Conservation (phyloP, 331 rosid species). For the Pyrus hybrid region DNA sequence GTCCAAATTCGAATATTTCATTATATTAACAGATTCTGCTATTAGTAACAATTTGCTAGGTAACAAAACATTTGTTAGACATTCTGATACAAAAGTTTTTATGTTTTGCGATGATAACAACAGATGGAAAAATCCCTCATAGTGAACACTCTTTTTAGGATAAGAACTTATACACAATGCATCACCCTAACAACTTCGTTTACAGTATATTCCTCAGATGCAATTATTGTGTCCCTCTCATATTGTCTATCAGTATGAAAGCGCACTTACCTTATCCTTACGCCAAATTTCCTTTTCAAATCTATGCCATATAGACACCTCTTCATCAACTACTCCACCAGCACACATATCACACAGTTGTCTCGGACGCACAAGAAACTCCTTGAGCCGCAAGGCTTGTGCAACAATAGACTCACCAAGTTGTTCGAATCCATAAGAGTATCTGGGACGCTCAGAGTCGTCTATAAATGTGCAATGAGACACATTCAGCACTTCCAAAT, state of each 20-base stretch:
- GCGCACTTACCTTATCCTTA: background rate
- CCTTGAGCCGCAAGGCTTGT: background rate
- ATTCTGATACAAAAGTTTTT: too few species aligned
- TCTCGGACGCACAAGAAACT: background rate
- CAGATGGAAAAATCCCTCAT: too few species aligned
- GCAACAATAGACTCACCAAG: background rate
- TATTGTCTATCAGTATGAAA: background rate
- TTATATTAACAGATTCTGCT: too few species aligned
- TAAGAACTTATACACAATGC: background rate
- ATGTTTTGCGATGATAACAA: too few species aligned
- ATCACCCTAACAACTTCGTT: background rate
- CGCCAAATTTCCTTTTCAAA: background rate
- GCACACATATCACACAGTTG: background rate
- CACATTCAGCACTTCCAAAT: constrained; percentile 16
- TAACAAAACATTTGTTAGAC: too few species aligned
- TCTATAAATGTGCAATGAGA: constrained; percentile 5
- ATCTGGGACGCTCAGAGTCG: background rate
- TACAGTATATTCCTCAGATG: background rate
- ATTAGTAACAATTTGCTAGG: too few species aligned
- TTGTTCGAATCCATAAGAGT: too few species aligned
- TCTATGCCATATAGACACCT: background rate
- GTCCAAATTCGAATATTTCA: too few species aligned
- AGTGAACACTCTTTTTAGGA: too few species aligned
- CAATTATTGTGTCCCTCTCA: background rate
- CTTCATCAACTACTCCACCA: background rate